A percentile compares a stretch with the other conserved stretches of the same genome.
These are phyloP conservation scores for Solanum etuberosum DNA, from an alignment of 257 asterid genomes.

Conservation along the genomic window DNA sequence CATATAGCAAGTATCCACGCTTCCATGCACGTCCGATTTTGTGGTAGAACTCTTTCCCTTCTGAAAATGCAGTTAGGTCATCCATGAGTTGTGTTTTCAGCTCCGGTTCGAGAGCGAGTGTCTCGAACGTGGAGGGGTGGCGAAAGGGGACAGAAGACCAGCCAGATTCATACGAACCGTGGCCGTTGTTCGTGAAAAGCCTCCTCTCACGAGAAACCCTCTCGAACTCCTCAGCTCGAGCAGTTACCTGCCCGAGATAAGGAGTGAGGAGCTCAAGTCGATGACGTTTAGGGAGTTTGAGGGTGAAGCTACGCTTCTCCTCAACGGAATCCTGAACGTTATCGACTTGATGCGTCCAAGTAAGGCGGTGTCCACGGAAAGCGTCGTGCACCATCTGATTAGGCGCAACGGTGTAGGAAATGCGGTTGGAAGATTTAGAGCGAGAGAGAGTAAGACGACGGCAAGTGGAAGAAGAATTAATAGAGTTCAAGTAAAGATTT, in stretches of 20 bases:
- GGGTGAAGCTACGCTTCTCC: conserved; percentile 39
- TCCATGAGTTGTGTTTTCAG: conserved; percentile 21
- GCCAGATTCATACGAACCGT: conserved; percentile 34
- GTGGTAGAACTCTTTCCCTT: conserved; percentile 28
- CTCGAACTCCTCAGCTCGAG: conserved; percentile 33
- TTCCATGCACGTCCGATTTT: conserved; percentile 49
- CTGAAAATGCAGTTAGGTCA: conserved; percentile 20
- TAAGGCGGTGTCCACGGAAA: conserved; percentile 24
- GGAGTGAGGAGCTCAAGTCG: conserved; percentile 15
- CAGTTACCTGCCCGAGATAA: conserved; percentile 28
- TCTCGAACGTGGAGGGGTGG: conserved; percentile 47
- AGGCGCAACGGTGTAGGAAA: conserved; percentile 42
- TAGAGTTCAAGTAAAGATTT: conserved; percentile 32
- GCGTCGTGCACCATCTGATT: conserved; percentile 32
- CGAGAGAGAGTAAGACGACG: conserved; percentile 43
- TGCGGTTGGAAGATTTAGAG: conserved; percentile 27
- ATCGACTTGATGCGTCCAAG: conserved; percentile 46
- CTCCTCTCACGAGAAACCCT: conserved; percentile 32
- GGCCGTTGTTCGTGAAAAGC: conserved; percentile 38
- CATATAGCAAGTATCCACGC: conserved; percentile 40
- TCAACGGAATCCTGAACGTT: conserved; percentile 30
- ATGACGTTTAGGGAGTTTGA: conserved; percentile 32
- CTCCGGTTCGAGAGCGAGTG: conserved; percentile 47
- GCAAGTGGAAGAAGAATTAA: conserved; percentile 34
- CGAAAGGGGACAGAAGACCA: conserved; percentile 50